phyloP scores from a whole-genome alignment of 2,329 filamentous ascomycete species.

The Thermomyces lanuginosus region DNA sequence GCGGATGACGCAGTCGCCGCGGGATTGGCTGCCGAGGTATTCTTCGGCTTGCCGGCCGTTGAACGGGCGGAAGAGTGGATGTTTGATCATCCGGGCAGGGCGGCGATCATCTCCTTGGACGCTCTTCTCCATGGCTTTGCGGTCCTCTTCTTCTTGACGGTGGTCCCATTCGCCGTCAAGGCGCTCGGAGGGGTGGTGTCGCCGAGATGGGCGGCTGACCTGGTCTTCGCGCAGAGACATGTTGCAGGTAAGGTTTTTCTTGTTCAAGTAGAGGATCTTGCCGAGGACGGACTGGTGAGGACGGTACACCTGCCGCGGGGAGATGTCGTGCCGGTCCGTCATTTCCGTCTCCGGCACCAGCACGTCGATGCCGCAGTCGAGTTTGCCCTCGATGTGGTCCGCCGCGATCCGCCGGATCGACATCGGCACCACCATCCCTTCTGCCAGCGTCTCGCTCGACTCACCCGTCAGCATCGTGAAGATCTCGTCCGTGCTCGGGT shows the following conservation, averaged over 20 bases:
- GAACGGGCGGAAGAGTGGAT: conserved; percentile 87
- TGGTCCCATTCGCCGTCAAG: conserved; percentile 77
- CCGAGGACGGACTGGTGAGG: conserved; percentile 73
- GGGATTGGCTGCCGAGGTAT: conserved; percentile 68
- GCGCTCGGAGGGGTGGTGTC: conserved; percentile 53
- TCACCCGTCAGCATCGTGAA: conserved; percentile 97
- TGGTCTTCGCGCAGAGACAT: conserved; percentile 71
- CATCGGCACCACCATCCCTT: conserved; percentile 86
- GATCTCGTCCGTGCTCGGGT: conserved; percentile 57
- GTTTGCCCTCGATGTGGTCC: conserved; percentile 80
- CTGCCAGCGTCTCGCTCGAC: conserved; percentile 62
- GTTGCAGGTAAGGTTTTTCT: conserved; percentile 68
- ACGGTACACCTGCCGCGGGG: conserved; percentile 57
- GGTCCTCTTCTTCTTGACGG: conserved; percentile 61
- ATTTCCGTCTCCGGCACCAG: conserved; percentile 70
- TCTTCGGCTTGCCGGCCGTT: conserved; percentile 86
- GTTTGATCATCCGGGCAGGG: conserved; percentile 88
- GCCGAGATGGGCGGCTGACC: conserved; percentile 55
- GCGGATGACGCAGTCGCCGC: conserved; percentile 84
- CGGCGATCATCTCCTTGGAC: conserved; percentile 70
- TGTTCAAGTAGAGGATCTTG: conserved; percentile 75
- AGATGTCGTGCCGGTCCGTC: conserved; percentile 50
- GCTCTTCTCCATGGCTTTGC: conserved; percentile 73
- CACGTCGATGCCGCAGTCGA: conserved; percentile 89
- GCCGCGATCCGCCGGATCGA: conserved; percentile 77